phyloP scores from a whole-genome alignment of 495 filamentous ascomycete genomes.

The Hypoxylon fuscum region DNA sequence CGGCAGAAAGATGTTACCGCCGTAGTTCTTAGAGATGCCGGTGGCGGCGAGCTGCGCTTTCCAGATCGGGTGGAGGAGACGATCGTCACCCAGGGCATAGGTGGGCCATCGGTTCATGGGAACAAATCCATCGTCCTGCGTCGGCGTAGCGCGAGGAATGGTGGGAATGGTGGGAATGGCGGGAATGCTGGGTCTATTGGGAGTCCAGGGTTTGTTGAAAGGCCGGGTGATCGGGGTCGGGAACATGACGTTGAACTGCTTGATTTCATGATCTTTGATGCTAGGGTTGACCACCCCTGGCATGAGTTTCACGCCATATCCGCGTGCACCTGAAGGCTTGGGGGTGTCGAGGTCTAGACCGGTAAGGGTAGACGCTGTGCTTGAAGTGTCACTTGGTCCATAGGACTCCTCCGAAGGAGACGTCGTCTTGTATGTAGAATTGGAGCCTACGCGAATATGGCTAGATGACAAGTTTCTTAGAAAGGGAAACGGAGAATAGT shows the following conservation, averaged over 20 bases:
- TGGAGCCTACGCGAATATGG: too few relatives aligned
- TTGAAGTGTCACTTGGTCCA: too few relatives aligned
- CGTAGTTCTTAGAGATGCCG: conserved; percentile 41
- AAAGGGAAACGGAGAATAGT: too few relatives aligned
- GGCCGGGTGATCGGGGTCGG: neutral
- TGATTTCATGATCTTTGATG: neutral
- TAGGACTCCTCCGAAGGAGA: too few relatives aligned
- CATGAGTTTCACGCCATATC: too few relatives aligned
- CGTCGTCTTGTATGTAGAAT: too few relatives aligned
- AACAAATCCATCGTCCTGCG: neutral
- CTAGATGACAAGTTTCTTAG: too few relatives aligned
- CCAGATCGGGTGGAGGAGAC: neutral
- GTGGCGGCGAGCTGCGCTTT: conserved; percentile 1
- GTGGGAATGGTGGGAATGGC: neutral
- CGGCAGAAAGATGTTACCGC: conserved; percentile 37
- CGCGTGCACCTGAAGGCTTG: too few relatives aligned
- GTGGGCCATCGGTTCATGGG: neutral
- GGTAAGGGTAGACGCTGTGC: too few relatives aligned
- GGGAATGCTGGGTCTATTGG: neutral
- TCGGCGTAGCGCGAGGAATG: neutral
- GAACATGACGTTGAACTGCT: neutral
- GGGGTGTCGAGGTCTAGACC: too few relatives aligned
- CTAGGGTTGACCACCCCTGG: neutral
- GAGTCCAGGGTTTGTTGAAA: neutral
- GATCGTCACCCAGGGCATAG: neutral